Evolutionary conservation across 345 rosid genomes (phyloP), one percentile per base, ranked within the genome.

Genomic region (Aurinia saxatilis): DNA sequence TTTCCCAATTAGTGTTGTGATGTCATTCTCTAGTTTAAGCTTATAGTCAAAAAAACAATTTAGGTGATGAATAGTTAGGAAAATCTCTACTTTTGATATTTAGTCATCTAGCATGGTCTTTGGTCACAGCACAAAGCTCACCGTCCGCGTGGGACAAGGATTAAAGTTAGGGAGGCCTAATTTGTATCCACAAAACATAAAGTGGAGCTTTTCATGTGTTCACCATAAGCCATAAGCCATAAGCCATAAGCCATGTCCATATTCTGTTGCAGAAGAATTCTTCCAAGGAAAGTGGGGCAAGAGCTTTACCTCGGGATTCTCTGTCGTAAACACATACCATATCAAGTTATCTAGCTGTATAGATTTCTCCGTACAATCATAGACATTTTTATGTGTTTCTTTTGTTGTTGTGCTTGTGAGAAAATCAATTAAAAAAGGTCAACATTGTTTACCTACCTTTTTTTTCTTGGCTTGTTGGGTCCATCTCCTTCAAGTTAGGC

Each of bases 291-390:
- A 23, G 66, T 58, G 60, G 55, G 37, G 31, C 62, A 68, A 68
- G 42, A 34, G 52, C 48, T 40, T 55, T 51, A 56, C 63, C 23
- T 54, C 17, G 11, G 31, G 38, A 63, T 56, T 69, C 65, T 42
- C 40, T 31, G 65, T 66, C 70, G 57, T 70, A 58, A 68, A 49
- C 62, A 50, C 60, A 50, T 56, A 29, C 34, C 60, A 59, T 68
- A 69, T 66, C 65, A 70, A 74, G 44, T 64, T 57, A 57, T 68
- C 59, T 65, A 70, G 77, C 81, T 65, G 77, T 74, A 77, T 60
- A 37, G 35, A 41, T 45, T 12, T 40, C 35, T 62, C 72, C 72
- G 72, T 76, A 76, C 79, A 57, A 70, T 63, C 46, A 8, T 67
- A 47, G 10, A 50, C 64, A 55, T 25, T 52, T 71, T 21, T 65